Percentiles rank a stretch among this genome's conserved stretches.
Conservation (phyloP, 768 basidiomycete genomes). For the Tulasnella sp. region DNA sequence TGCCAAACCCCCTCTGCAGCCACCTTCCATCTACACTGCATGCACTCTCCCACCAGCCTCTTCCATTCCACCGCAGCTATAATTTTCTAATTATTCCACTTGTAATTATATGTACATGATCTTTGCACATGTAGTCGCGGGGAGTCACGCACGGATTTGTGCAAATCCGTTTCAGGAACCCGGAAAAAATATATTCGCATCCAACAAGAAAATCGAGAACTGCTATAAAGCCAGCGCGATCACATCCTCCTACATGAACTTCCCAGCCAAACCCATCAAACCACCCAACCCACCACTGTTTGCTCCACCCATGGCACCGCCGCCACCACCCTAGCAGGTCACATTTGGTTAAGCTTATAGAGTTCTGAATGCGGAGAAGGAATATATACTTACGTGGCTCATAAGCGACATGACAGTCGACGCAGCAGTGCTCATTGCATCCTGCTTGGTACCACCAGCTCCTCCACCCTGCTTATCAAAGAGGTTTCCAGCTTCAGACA, state of each 20-base stretch:
- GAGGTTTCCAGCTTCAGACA: slow-evolving; percentile 65
- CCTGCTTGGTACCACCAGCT: slow-evolving; percentile 48
- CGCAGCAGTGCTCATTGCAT: slow-evolving; percentile 73
- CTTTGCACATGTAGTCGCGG: too few species aligned
- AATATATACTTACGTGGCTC: slow-evolving; percentile 32
- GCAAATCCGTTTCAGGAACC: too few species aligned
- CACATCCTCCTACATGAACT: not conserved
- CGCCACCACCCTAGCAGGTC: not conserved
- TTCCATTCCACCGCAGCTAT: too few species aligned
- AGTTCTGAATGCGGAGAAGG: not conserved
- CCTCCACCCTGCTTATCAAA: slow-evolving; percentile 60
- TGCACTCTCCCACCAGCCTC: too few species aligned
- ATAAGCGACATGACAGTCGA: slow-evolving; percentile 79
- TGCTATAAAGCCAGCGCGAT: too few species aligned
- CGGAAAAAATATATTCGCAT: too few species aligned
- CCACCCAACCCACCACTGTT: slow-evolving; percentile 2
- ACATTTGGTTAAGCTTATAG: not conserved
- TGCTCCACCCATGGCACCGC: slow-evolving; percentile 3
- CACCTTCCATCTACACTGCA: too few species aligned
- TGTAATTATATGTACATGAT: too few species aligned
- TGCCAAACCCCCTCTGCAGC: too few species aligned
- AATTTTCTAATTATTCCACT: too few species aligned
- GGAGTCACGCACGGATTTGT: too few species aligned
- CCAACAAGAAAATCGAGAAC: too few species aligned
- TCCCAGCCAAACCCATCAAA: not conserved